Evolutionary conservation across 1,284 basidiomycete species (phyloP).

Genomic region (Trametes hirsuta): DNA sequence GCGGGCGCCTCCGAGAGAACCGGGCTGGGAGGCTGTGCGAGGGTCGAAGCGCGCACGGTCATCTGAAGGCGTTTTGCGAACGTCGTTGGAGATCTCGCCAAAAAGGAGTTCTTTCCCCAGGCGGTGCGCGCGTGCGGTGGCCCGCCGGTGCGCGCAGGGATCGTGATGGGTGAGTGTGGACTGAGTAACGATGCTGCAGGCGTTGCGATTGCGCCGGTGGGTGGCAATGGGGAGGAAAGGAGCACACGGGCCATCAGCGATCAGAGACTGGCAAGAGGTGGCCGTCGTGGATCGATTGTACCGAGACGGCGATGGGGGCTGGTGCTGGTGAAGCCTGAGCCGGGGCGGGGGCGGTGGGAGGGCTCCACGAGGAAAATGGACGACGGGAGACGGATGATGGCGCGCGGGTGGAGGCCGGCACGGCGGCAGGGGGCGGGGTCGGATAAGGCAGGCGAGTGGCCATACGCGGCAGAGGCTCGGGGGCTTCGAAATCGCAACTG

Average conservation of each 20-base stretch:
- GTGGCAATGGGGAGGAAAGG: no score
- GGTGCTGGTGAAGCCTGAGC: background rate
- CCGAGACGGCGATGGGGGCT: background rate
- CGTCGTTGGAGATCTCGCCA: no score
- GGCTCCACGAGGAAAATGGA: background rate
- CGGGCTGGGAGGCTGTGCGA: no score
- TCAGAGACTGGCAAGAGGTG: background rate
- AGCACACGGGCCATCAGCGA: no score
- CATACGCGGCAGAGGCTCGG: slow-evolving; percentile 2
- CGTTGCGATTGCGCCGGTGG: no score
- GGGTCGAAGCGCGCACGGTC: no score
- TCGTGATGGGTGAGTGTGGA: background rate
- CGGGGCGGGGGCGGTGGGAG: background rate
- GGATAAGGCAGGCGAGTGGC: slow-evolving; percentile 18
- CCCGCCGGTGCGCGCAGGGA: background rate
- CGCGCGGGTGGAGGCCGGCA: slow-evolving; percentile 1
- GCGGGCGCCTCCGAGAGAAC: no score
- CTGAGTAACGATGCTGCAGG: background rate
- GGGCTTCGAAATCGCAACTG: no score
- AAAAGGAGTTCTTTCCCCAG: no score
- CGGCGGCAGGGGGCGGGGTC: slow-evolving; percentile 2
- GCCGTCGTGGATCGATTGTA: background rate
- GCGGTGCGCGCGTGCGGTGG: background rate
- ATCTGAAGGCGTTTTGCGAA: no score
- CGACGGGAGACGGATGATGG: background rate